phyloP scores from a whole-genome alignment of 208 protist species.

The Crithidia mellificae region DNA sequence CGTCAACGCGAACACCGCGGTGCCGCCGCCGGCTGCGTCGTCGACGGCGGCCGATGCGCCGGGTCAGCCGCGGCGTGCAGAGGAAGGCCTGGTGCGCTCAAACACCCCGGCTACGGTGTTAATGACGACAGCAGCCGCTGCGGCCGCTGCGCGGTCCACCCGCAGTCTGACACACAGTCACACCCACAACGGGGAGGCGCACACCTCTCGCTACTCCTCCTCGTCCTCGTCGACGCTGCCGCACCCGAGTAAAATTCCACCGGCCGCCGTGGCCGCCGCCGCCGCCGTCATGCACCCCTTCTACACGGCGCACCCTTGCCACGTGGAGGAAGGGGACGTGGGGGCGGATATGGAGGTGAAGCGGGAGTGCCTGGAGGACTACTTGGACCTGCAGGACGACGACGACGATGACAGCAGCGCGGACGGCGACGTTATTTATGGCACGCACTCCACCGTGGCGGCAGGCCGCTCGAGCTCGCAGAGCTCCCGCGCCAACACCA shows the following conservation, averaged over 20 bases:
- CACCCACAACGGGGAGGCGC: neutral
- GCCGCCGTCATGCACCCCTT: constrained; percentile 2
- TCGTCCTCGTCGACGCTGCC: constrained; percentile 9
- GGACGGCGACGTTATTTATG: neutral
- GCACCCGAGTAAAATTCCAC: neutral
- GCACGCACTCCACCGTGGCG: neutral
- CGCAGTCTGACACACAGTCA: constrained; percentile 3
- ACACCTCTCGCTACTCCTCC: neutral
- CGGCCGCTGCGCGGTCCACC: neutral
- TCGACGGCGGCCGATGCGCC: too few species aligned
- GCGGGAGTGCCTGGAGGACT: constrained; percentile 13
- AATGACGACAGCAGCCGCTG: neutral
- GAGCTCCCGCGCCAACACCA: constrained; percentile 1
- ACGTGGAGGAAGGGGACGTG: neutral
- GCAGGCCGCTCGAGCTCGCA: constrained; percentile 1
- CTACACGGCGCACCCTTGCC: constrained; percentile 3
- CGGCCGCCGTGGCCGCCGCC: constrained; percentile 9
- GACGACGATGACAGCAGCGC: constrained; percentile 4
- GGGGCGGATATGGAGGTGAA: constrained; percentile 11
- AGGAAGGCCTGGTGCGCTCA: neutral
- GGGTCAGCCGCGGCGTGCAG: neutral
- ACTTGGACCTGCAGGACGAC: constrained; percentile 18
- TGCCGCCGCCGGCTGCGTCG: too few species aligned
- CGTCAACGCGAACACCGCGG: too few species aligned
- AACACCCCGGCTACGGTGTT: neutral